These are phyloP conservation scores for Tetracladium maxilliforme DNA, from an alignment of 2,329 filamentous ascomycete species.

Conservation along the genomic window DNA sequence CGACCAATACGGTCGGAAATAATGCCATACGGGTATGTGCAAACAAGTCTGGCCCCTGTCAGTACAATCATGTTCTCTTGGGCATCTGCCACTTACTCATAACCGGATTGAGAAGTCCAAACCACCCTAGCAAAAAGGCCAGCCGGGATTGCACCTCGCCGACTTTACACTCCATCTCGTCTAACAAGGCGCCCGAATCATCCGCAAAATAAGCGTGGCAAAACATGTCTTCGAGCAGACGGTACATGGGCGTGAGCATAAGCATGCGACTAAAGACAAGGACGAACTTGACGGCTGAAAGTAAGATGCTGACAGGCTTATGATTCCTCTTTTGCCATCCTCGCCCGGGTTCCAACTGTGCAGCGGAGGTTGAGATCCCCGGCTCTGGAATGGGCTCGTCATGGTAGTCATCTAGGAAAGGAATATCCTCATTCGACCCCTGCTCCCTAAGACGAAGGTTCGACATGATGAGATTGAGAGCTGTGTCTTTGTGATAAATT, in stretches of 20 bases:
- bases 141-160: conserved; percentile 19
- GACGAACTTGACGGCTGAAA: conserved; percentile 16
- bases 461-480: too few species aligned
- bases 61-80: background rate
- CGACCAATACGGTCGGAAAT: conserved; percentile 22
- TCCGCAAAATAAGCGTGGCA: conserved; percentile 20
- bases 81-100: conserved; percentile 10
- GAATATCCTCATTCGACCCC: too few species aligned
- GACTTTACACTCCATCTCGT: conserved; percentile 20
- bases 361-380: background rate
- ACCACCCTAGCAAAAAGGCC: conserved; percentile 17
- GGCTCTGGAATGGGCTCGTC: too few species aligned
- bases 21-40: conserved; percentile 21
- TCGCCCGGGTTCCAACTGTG: too few species aligned
- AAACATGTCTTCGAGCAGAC: conserved; percentile 22
- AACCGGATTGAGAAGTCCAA: conserved; percentile 13
- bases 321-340: conserved; percentile 9
- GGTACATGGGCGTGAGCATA: conserved; percentile 15
- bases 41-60: conserved; percentile 11
- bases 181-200: conserved; percentile 12
- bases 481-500: too few species aligned
- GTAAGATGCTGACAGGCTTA: conserved; percentile 14
- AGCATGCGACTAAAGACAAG: conserved; percentile 13
- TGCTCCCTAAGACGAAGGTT: too few species aligned
- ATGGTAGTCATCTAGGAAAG: too few species aligned